Evolutionary conservation across 2,329 filamentous ascomycete species (phyloP), one percentile per base, ranked within the genome.

Genomic region (Macrophomina tecta): DNA sequence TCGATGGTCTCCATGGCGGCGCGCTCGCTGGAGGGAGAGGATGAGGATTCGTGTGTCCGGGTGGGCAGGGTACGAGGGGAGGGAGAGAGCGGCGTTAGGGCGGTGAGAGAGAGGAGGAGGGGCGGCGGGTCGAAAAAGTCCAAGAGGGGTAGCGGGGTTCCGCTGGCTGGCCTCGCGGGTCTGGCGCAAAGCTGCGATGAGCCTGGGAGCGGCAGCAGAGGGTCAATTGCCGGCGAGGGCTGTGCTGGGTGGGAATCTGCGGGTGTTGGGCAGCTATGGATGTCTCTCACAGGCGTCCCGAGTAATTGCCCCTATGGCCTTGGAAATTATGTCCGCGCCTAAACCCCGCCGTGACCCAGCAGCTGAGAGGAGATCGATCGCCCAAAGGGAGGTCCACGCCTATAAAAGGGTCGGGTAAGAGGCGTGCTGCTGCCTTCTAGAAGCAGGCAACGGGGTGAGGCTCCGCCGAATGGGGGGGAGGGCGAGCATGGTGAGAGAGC

Each of bases 1-100:
- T 95, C 91, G 75, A 88, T 82, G 65, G 84, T 80, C 73, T 88
- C 84, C 89, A 91, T 91, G 61, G 67, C 76, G 53, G 52, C 28
- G 38, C 58, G 34, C 42, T 45, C 8, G 38, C 7, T 40, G 14
- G 38, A 14, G 42, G 12, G 42, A 45, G 42, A 14, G 42, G 9
- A 14, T 45, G 42, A 14, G 42, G 7, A 14, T n/a, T 9, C 28
- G 12, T 6, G 32, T 32, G 67, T 42, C 18, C 11, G 60, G 52
- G 8, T 18, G 18, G 36, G 30, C 28, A 28, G 38, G 32, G 18
- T 18, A 9, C 30, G 36, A n/a, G 52, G 18, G 18, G 52, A 23
- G 42, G 42, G 28, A 14, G 40, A 30, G n/a, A 16, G 42, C 7
- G 46, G 14, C 51, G 9, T 28, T 2, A 45, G 45, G 23, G 34